Percentiles rank a stretch among this genome's conserved stretches.
Conservation (phyloP, 495 filamentous ascomycete genomes). For the Lophiotrema nucula region DNA sequence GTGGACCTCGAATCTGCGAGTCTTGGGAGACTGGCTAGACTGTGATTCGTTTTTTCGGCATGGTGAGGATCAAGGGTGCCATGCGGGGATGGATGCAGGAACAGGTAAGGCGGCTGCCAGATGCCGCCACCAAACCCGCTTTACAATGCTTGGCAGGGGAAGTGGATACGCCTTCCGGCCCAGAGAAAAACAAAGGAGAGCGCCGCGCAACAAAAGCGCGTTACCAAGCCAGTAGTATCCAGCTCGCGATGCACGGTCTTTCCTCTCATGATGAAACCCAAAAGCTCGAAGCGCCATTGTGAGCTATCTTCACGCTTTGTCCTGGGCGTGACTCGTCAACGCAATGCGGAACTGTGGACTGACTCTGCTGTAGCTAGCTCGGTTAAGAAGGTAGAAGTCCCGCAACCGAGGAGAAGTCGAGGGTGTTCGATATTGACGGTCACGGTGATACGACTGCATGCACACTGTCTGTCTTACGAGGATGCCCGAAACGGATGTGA, state of each 20-base stretch:
- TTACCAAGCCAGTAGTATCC: conserved; percentile 8
- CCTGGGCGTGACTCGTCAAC: conserved; percentile 16
- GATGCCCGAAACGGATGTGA: too few relatives aligned
- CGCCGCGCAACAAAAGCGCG: not conserved
- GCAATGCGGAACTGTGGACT: not conserved
- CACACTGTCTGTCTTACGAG: too few relatives aligned
- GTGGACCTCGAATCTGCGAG: not conserved
- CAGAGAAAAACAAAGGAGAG: conserved; percentile 2
- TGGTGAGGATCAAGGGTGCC: not conserved
- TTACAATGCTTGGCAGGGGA: conserved; percentile 31
- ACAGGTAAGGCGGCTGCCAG: conserved; percentile 17
- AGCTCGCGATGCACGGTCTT: not conserved
- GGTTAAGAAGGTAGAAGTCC: conserved; percentile 1
- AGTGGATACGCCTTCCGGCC: not conserved
- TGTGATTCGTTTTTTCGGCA: conserved; percentile 17
- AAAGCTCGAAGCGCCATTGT: not conserved
- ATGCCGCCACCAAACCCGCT: too few relatives aligned
- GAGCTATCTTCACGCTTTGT: not conserved
- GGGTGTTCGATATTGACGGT: too few relatives aligned
- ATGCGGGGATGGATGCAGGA: conserved; percentile 24
- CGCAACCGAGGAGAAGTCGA: too few relatives aligned
- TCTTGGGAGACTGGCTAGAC: not conserved
- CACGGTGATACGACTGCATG: too few relatives aligned
- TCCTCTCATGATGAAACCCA: not conserved
- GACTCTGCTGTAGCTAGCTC: conserved; percentile 1